A percentile compares a stretch with the other conserved stretches of the same genome.
These are phyloP conservation scores for Colletotrichum cereale DNA, from an alignment of 2,329 filamentous ascomycete genomes.

Conservation along the genomic window DNA sequence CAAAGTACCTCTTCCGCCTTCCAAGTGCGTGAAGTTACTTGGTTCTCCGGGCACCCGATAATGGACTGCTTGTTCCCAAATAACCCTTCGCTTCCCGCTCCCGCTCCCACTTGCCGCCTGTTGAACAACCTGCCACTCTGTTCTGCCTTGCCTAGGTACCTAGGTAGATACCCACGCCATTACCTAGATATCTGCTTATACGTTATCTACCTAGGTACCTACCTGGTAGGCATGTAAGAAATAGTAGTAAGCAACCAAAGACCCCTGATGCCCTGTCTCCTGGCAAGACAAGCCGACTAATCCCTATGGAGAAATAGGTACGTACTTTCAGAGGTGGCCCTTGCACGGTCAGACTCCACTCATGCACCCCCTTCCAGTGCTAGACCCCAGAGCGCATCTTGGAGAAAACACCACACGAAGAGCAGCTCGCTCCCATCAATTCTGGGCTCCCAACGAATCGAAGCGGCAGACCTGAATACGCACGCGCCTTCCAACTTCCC, in stretches of 20 bases:
- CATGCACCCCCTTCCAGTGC: not conserved
- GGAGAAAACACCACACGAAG: constrained; percentile 18
- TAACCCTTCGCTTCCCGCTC: not conserved
- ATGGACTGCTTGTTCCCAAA: not conserved
- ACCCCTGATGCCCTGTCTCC: constrained; percentile 7
- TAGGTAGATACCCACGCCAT: too few relatives aligned
- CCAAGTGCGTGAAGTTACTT: not conserved
- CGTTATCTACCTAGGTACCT: not conserved
- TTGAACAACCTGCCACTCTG: not conserved
- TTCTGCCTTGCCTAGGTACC: not conserved
- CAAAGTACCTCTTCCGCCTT: not conserved
- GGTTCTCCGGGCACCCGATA: not conserved
- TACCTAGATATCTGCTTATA: too few relatives aligned
- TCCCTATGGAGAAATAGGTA: constrained; percentile 19
- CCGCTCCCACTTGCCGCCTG: not conserved
- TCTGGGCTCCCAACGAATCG: not conserved
- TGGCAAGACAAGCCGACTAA: not conserved
- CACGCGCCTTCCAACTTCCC: constrained; percentile 21
- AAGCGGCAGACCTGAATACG: not conserved
- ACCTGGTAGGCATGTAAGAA: constrained; percentile 7
- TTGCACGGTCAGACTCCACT: constrained; percentile 12
- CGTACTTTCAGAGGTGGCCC: constrained; percentile 10
- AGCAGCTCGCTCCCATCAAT: not conserved
- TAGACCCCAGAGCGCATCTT: constrained; percentile 27
- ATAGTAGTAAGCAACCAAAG: not conserved